Conservation (phyloP, 73 alveolate species). For the Paramecium tetraurelia region DNA sequence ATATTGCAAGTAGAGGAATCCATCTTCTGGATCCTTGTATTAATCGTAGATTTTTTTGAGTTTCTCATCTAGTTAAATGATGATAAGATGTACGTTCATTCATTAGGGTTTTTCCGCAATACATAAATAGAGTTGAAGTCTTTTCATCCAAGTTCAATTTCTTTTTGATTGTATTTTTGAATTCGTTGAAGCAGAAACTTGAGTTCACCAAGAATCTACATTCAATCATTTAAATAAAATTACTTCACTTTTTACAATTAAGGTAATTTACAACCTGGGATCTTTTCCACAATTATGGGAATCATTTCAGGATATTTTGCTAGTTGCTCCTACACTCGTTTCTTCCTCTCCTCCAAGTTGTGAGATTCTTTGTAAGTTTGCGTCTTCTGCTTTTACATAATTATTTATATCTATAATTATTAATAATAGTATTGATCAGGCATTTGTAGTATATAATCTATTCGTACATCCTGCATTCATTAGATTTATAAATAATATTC, state of each 20-base stretch:
- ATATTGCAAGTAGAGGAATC: constrained; percentile 1
- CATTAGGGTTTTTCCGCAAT: background rate
- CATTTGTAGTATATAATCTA: background rate
- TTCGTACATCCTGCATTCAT: background rate
- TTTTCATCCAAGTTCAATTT: background rate
- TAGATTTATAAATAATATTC: background rate
- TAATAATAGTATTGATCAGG: background rate
- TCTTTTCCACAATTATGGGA: background rate
- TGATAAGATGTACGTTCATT: background rate
- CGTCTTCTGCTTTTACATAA: background rate
- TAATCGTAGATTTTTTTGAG: constrained; percentile 1
- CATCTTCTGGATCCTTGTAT: constrained; percentile 1
- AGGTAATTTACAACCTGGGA: background rate
- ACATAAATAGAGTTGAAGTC: background rate
- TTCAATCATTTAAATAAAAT: background rate
- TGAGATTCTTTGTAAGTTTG: background rate
- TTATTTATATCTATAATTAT: background rate
- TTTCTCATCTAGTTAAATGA: background rate
- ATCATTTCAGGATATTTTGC: constrained; percentile 8
- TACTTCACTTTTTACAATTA: background rate
- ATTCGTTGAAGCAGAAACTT: background rate
- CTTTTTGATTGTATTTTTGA: background rate
- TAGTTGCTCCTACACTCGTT: background rate
- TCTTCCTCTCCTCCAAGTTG: background rate
- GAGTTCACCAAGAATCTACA: background rate